These are phyloP conservation scores for Gardenia jasminoides DNA, from an alignment of 257 asterid genomes.

Conservation along the genomic window DNA sequence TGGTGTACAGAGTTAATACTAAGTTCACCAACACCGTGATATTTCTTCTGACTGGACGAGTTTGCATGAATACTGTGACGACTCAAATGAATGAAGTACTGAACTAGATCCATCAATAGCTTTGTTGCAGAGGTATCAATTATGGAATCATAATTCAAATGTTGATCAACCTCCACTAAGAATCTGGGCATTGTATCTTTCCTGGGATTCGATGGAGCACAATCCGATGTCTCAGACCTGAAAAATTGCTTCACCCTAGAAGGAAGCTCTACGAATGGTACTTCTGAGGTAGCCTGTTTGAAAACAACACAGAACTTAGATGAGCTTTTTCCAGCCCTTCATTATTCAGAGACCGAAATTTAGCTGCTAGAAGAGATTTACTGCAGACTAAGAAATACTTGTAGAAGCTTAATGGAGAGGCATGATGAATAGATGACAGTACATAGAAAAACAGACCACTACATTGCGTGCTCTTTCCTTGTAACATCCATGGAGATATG, in stretches of 20 bases:
- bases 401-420: not conserved
- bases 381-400: not conserved
- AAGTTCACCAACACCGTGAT: conserved; percentile 31
- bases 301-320: not conserved
- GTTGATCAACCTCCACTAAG: conserved; percentile 65
- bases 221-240: conserved; percentile 39
- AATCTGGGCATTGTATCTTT: conserved; percentile 60
- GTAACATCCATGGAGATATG: not conserved
- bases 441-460: not conserved
- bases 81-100: conserved; percentile 64
- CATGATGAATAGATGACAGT: not conserved
- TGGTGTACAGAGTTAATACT: conserved; percentile 28
- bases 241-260: conserved; percentile 67
- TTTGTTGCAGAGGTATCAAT: conserved; percentile 54
- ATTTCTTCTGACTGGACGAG: conserved; percentile 32
- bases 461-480: not conserved
- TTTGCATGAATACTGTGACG: conserved; percentile 51
- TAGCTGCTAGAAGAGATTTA: not conserved
- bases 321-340: not conserved
- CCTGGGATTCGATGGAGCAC: conserved; percentile 39
- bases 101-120: conserved; percentile 70
- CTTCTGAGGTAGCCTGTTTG: conserved; percentile 85
- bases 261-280: conserved; percentile 64
- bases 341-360: not conserved
- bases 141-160: conserved; percentile 50